Evolutionary conservation across 108 stramenopile genomes (phyloP).

Genomic region (Cyclostephanos invisitatus): DNA sequence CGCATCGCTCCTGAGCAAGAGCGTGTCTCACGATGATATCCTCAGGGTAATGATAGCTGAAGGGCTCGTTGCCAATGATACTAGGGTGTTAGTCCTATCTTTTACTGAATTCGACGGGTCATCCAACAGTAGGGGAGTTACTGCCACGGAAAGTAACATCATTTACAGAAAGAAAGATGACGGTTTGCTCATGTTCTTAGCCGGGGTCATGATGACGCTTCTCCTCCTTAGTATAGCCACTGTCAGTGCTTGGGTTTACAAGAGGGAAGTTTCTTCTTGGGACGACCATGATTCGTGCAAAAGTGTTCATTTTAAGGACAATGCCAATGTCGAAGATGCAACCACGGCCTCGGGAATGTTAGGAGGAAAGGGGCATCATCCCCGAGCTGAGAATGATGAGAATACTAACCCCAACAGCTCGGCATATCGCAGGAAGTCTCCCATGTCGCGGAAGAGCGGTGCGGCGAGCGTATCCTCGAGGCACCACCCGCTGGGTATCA

Average conservation of each 20-base stretch:
- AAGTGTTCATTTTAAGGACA: slow-evolving; percentile 20
- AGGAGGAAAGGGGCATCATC: slow-evolving; percentile 39
- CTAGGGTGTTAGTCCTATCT: slow-evolving; percentile 1
- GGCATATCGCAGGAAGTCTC: slow-evolving; percentile 12
- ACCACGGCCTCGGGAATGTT: slow-evolving; percentile 24
- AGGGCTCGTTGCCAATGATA: slow-evolving; percentile 6
- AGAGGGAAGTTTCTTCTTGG: slow-evolving; percentile 1
- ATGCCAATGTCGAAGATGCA: slow-evolving; percentile 26
- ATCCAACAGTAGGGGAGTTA: slow-evolving; percentile 15
- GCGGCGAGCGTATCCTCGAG: slow-evolving; percentile 13
- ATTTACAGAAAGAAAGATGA: slow-evolving; percentile 11
- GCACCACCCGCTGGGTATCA: slow-evolving; percentile 26
- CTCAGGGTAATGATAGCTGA: slow-evolving; percentile 5
- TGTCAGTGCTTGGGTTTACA: slow-evolving; percentile 21
- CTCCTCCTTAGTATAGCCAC: slow-evolving; percentile 4
- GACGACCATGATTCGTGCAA: slow-evolving; percentile 10
- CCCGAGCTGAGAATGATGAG: slow-evolving; percentile 17
- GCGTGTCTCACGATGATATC: slow-evolving; percentile 11
- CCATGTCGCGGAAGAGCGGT: slow-evolving; percentile 9
- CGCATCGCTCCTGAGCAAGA: slow-evolving; percentile 12
- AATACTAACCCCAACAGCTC: slow-evolving; percentile 27
- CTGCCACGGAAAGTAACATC: slow-evolving; percentile 24
- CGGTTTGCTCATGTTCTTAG: slow-evolving; percentile 16
- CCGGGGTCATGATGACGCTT: slow-evolving; percentile 18
- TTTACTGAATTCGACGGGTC: slow-evolving; percentile 30